Evolutionary conservation across 352 stramenopile genomes (phyloP), one percentile per base, ranked within the genome.

Genomic region (Phytophthora pini): DNA sequence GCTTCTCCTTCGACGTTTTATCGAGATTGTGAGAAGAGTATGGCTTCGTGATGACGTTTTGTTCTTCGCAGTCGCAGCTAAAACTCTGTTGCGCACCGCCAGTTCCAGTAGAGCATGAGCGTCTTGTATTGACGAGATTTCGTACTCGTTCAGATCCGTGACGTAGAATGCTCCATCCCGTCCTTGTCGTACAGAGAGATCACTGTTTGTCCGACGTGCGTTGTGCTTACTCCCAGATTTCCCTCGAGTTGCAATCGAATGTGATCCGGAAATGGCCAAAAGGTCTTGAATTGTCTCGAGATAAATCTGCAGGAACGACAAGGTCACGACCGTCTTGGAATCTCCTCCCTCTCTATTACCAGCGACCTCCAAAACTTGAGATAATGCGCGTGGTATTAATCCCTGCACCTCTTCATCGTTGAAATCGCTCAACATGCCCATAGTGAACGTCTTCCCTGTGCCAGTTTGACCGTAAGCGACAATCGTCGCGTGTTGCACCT

Each of bases 231-330:
- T 39, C 41, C 34, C 22, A 20, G 41, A 11, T 11, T 48, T 57
- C n/a, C 20, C 56, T 45, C 20, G 57, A 27, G 22, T 46, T 36
- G 22, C 24, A 58, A 34, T 31, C 3, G 41, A 65, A 9, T 24
- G 31, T 3, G 59, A 32, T 20, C 60, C n/a, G 5, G 71, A 45
- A 8, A 80, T 54, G 10, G 74, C 65, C 9, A 90, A 41, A 27
- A 90, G 58, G 48, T 93, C 82, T 67, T 93, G 79, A 44, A 93
- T 72, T 8, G 61, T 86, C 47, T 91, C 82, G n/a, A 93, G 76
- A 36, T 93, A 91, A 62, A 93, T 93, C 50, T 91, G 82, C 20
- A 90, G 45, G 48, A 91, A 91, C 13, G 76, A 87, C 64, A 93
- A 79, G 9, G 66, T 71, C 38, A 78, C 50, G 0, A 74, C 56